Evolutionary conservation across 1,284 basidiomycete species (phyloP).

Genomic region (Ceratobasidium sp.): DNA sequence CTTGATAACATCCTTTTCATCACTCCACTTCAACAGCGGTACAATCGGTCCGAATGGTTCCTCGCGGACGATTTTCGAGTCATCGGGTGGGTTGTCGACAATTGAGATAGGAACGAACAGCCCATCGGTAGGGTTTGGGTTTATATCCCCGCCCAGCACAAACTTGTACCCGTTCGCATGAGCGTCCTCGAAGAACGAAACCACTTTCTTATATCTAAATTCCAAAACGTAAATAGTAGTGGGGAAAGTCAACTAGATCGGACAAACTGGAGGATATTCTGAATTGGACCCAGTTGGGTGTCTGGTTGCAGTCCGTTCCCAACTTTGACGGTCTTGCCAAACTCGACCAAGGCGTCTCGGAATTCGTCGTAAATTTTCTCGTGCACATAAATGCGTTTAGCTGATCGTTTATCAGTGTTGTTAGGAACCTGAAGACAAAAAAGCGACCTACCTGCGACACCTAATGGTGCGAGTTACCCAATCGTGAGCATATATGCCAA

Average conservation of each 20-base stretch:
- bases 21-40: slow-evolving; percentile 40
- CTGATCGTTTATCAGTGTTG: not conserved
- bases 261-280: slow-evolving; percentile 31
- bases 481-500: not conserved
- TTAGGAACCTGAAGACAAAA: not conserved
- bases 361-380: slow-evolving; percentile 62
- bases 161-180: slow-evolving; percentile 41
- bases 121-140: slow-evolving; percentile 27
- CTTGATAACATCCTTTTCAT: slow-evolving; percentile 39
- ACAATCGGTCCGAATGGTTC: slow-evolving; percentile 45
- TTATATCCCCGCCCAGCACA: slow-evolving; percentile 25
- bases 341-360: slow-evolving; percentile 53
- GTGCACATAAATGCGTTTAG: slow-evolving; percentile 63
- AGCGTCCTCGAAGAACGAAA: slow-evolving; percentile 32
- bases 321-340: slow-evolving; percentile 60
- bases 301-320: slow-evolving; percentile 55
- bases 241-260: not conserved
- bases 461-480: not conserved
- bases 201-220: slow-evolving; percentile 8
- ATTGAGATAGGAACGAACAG: slow-evolving; percentile 36
- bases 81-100: slow-evolving; percentile 40
- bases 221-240: not conserved
- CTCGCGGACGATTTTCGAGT: slow-evolving; percentile 43
- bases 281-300: slow-evolving; percentile 29
- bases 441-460: not conserved